These are phyloP conservation scores for Vanrija sp. DNA, from an alignment of 1,284 basidiomycete species.

Conservation along the genomic window DNA sequence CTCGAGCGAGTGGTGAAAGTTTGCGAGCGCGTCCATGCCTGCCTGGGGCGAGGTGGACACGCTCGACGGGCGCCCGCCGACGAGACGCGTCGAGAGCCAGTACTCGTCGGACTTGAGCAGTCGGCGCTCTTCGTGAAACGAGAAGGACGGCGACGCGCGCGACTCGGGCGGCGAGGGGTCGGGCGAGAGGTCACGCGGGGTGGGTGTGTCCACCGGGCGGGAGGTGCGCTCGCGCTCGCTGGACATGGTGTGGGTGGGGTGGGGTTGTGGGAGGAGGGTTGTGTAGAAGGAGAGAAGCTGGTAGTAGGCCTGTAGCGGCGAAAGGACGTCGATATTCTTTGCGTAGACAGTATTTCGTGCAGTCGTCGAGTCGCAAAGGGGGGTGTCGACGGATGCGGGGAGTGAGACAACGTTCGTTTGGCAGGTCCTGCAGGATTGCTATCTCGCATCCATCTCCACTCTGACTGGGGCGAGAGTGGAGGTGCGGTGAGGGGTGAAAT, in stretches of 20 bases:
- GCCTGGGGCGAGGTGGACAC: slow-evolving; percentile 14
- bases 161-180: slow-evolving; percentile 11
- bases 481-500: too few relatives aligned
- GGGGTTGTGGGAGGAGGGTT: background rate
- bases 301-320: background rate
- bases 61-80: slow-evolving; percentile 37
- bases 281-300: background rate
- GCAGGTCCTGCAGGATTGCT: too few relatives aligned
- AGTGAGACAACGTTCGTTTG: background rate
- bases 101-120: slow-evolving; percentile 46
- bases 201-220: background rate
- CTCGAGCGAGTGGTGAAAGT: slow-evolving; percentile 12
- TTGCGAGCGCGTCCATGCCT: background rate
- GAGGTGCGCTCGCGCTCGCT: background rate
- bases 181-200: slow-evolving; percentile 10
- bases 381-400: background rate
- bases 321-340: too few relatives aligned
- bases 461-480: too few relatives aligned
- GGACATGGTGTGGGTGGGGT: background rate
- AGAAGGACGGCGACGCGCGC: slow-evolving; percentile 44
- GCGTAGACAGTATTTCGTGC: too few relatives aligned
- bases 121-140: slow-evolving; percentile 47
- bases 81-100: slow-evolving; percentile 45
- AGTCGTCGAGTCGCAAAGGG: background rate
- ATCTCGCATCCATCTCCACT: too few relatives aligned